Base-by-base conservation (phyloP, 2,329 filamentous ascomycete species). In the Fusarium dlaminii region DNA sequence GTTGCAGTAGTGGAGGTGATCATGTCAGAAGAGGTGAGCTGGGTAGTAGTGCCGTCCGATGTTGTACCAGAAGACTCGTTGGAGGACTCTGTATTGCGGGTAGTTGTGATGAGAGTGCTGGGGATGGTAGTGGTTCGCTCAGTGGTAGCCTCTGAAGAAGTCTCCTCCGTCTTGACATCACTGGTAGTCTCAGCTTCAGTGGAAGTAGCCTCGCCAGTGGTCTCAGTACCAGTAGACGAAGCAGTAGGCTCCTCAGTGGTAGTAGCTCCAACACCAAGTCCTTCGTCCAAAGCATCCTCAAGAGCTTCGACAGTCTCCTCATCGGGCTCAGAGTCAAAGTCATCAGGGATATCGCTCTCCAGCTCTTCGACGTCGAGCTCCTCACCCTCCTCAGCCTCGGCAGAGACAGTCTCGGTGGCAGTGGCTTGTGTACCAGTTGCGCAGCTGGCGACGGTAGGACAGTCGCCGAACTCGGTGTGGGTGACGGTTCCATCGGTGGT, bases 401-500 rank as follows among this genome's bases (percentile, higher is more conserved):
- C 63, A 24, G 66, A 68, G 0, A 51, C 29, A 0, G 63, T 68
- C 2, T 59, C 66, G 0, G 66, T 68, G 4, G 66, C 18, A 5
- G 63, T 68, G 4, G 63, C 63, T 7, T 68, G 66, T 3, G 66
- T 67, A 6, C 64, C 64, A 15, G 64, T 66, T 6, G 64, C 64
- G n/a, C 64, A 67, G n/a, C 51, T 67, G 12, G 64, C 62, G 17
- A 67, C 15, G 1, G 64, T 67, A 17, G 64, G 64, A 1, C 64
- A 67, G 20, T 67, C 64, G 0, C 64, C 64, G 5, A 51, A 67
- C 43, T 67, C 64, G 1, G 64, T 67, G n/a, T 67, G 51, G 8
- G 64, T 67, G 2, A 66, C 36, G 1, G 64, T 67, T 1, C 64
- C 64, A 0, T 67, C 64, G 0, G 64, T 66, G 5, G 64, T 67